These are phyloP conservation scores for Rhododendron griersonianum DNA, from an alignment of 148 eudicot species.

Conservation along the genomic window DNA sequence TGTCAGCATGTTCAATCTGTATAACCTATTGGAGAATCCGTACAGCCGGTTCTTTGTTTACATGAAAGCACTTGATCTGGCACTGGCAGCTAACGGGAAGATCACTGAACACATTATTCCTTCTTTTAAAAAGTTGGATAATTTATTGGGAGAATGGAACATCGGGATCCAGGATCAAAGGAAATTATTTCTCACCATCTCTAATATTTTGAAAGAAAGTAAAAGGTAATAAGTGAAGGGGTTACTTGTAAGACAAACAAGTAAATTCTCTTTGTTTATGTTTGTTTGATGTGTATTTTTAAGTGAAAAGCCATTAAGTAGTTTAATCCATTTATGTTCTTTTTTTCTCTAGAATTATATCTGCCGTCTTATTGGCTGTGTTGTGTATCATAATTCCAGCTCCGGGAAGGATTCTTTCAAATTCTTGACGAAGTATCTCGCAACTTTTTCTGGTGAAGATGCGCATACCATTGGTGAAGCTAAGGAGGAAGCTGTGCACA, in stretches of 20 bases:
- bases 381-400: conserved; percentile 37
- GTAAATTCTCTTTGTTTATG: not conserved
- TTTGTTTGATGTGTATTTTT: not conserved
- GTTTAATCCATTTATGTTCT: not conserved
- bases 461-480: conserved; percentile 55
- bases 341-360: not conserved
- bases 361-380: not conserved
- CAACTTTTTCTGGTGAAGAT: conserved; percentile 73
- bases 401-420: conserved; percentile 71
- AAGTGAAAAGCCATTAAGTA: not conserved
- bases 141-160: conserved; percentile 87
- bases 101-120: conserved; percentile 70
- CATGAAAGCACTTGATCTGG: conserved; percentile 83
- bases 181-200: conserved; percentile 58
- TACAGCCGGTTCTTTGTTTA: conserved; percentile 73
- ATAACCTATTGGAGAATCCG: conserved; percentile 75
- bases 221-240: conserved; percentile 47
- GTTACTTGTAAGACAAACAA: not conserved
- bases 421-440: conserved; percentile 70
- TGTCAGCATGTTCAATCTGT: conserved; percentile 84
- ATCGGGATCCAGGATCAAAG: conserved; percentile 72
- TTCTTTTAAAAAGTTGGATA: conserved; percentile 75
- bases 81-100: conserved; percentile 68
- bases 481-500: conserved; percentile 72
- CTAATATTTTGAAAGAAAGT: conserved; percentile 72